Percentiles rank a stretch among this genome's conserved stretches.
phyloP scores from a whole-genome alignment of 2,329 filamentous ascomycete species.

The Erysiphe pisi region DNA sequence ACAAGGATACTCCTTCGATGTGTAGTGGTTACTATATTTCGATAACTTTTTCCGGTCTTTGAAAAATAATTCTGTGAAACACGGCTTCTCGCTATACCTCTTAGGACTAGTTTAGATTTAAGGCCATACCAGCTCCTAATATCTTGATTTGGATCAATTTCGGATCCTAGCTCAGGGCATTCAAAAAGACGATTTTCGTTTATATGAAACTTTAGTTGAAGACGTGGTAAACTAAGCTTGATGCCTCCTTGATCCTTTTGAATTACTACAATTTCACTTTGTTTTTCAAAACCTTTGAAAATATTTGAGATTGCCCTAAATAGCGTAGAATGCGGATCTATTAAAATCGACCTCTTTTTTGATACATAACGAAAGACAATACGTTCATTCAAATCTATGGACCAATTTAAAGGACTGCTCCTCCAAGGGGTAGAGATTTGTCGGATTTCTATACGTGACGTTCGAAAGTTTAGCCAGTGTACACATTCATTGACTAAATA shows the following conservation, averaged over 20 bases:
- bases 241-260: conserved; percentile 38
- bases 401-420: conserved; percentile 38
- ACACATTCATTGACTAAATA: conserved; percentile 44
- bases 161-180: conserved; percentile 42
- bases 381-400: conserved; percentile 36
- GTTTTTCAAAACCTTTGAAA: conserved; percentile 44
- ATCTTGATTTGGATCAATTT: conserved; percentile 49
- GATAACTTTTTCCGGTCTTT: too few species aligned
- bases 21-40: background rate
- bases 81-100: conserved; percentile 35
- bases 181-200: conserved; percentile 40
- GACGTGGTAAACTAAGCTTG: conserved; percentile 42
- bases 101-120: conserved; percentile 47
- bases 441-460: conserved; percentile 44
- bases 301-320: conserved; percentile 39
- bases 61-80: conserved; percentile 34
- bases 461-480: conserved; percentile 49
- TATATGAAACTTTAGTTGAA: conserved; percentile 47
- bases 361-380: conserved; percentile 30
- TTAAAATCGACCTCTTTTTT: conserved; percentile 37
- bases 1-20: conserved; percentile 40
- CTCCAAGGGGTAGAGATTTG: conserved; percentile 40
- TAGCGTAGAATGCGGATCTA: conserved; percentile 43
- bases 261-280: conserved; percentile 40
- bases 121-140: conserved; percentile 51